Evolutionary conservation across 805 yeast genomes (phyloP).

Genomic region (Pachysolen tannophilus): DNA sequence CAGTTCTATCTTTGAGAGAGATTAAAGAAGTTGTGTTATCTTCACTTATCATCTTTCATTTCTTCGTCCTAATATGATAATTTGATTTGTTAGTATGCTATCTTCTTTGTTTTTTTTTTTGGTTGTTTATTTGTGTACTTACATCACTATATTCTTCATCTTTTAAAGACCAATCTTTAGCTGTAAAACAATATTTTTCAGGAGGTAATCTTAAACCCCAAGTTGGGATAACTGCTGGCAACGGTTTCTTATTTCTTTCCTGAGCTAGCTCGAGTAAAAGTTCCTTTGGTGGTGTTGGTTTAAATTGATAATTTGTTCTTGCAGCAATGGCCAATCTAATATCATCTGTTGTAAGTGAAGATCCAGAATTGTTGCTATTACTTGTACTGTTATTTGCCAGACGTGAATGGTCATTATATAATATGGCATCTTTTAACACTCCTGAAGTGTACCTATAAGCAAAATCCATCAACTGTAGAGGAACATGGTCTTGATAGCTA

Average conservation of each 20-base stretch:
- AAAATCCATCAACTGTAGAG: conserved; percentile 93
- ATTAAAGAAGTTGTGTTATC: too few relatives aligned
- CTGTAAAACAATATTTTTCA: conserved; percentile 91
- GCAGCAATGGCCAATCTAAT: conserved; percentile 89
- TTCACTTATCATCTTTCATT: too few relatives aligned
- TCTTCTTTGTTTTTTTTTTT: too few relatives aligned
- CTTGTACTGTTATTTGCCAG: conserved; percentile 13
- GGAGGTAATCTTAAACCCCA: conserved; percentile 96
- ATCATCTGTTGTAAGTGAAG: conserved; percentile 76
- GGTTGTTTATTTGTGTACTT: too few relatives aligned
- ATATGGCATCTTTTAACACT: conserved; percentile 80
- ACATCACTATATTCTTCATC: conserved; percentile 37
- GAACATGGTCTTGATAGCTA: conserved; percentile 92
- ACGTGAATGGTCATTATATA: conserved; percentile 78
- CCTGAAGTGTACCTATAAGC: conserved; percentile 85
- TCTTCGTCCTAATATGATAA: too few relatives aligned
- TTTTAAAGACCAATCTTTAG: conserved; percentile 58
- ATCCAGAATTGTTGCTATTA: conserved; percentile 30
- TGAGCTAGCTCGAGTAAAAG: conserved; percentile 82
- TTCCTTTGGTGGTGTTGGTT: conserved; percentile 94
- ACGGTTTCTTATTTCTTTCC: conserved; percentile 80
- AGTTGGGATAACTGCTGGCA: conserved; percentile 85
- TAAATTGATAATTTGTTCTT: conserved; percentile 90
- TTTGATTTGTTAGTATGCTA: too few relatives aligned
- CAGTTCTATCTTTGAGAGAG: too few relatives aligned